These are phyloP conservation scores for Cucumis melo DNA, from an alignment of 306 rosid genomes.

Conservation along the genomic window DNA sequence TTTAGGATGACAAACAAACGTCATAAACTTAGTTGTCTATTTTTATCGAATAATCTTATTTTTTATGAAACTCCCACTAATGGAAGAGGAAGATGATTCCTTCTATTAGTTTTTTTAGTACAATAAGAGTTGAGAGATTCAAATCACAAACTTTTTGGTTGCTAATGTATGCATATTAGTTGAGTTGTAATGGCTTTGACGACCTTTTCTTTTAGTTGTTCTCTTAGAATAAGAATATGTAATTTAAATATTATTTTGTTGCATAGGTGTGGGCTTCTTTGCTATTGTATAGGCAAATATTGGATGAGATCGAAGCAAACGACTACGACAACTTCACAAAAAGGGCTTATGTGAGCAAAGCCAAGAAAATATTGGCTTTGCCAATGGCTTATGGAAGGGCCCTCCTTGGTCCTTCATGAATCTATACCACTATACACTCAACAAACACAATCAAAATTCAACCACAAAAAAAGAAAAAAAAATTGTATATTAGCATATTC, in stretches of 20 bases:
- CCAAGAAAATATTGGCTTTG: slow-evolving; percentile 49
- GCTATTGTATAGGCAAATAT: slow-evolving; percentile 50
- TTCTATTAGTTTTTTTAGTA: too few species aligned
- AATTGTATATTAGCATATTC: neutral
- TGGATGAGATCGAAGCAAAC: slow-evolving; percentile 77
- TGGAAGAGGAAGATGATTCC: too few species aligned
- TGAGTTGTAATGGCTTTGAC: too few species aligned
- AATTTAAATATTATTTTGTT: neutral
- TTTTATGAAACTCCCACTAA: neutral
- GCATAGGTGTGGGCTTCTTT: slow-evolving; percentile 62
- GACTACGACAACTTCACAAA: slow-evolving; percentile 63
- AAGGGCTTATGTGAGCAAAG: slow-evolving; percentile 68
- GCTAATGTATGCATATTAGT: too few species aligned
- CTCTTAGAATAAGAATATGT: neutral
- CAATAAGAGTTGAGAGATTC: too few species aligned
- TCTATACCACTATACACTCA: neutral
- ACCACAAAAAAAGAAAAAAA: neutral
- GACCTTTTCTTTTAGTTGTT: too few species aligned
- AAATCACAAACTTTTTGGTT: too few species aligned
- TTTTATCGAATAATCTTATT: too few species aligned
- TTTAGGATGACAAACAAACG: neutral
- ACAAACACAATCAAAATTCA: neutral
- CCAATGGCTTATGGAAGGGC: slow-evolving; percentile 57
- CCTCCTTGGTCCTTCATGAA: slow-evolving; percentile 30
- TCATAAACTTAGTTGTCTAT: neutral